phyloP scores from a whole-genome alignment of 305 asterid genomes.

The Fraxinus ornus region DNA sequence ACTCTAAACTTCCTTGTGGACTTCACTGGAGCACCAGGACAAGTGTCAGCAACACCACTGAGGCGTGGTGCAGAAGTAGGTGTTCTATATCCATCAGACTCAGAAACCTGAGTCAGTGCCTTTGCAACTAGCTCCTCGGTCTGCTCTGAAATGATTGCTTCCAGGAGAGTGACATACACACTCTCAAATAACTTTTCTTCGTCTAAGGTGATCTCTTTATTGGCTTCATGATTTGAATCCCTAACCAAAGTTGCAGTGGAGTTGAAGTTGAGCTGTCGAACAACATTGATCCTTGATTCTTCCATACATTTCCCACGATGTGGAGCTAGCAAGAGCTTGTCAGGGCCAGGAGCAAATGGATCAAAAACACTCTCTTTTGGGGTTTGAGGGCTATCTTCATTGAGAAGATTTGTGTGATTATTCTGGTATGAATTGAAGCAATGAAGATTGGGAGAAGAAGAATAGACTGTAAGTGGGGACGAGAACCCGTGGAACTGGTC shows the following conservation, averaged over 20 bases:
- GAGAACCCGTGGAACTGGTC: constrained; percentile 14
- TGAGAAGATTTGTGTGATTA: neutral
- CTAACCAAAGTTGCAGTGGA: neutral
- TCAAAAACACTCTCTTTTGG: constrained; percentile 37
- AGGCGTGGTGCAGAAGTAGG: constrained; percentile 40
- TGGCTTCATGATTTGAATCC: neutral
- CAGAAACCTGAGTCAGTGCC: constrained; percentile 12
- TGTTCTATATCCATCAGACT: constrained; percentile 35
- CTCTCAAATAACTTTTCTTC: constrained; percentile 37
- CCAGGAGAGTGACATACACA: constrained; percentile 34
- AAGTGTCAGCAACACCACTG: constrained; percentile 40
- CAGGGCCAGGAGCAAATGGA: constrained; percentile 44
- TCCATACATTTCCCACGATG: constrained; percentile 16
- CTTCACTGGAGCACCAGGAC: constrained; percentile 54
- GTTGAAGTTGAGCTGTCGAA: constrained; percentile 32
- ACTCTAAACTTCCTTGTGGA: constrained; percentile 20
- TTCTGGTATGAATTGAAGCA: constrained; percentile 15
- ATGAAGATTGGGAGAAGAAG: constrained; percentile 8
- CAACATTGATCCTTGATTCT: constrained; percentile 27
- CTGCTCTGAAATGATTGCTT: constrained; percentile 36
- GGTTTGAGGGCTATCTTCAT: constrained; percentile 22
- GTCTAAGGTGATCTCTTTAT: constrained; percentile 8
- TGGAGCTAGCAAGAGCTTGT: constrained; percentile 38
- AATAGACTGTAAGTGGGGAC: constrained; percentile 25
- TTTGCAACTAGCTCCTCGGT: constrained; percentile 22